phyloP scores from a whole-genome alignment of 2,329 filamentous ascomycete genomes.

The Diaporthe velutina region DNA sequence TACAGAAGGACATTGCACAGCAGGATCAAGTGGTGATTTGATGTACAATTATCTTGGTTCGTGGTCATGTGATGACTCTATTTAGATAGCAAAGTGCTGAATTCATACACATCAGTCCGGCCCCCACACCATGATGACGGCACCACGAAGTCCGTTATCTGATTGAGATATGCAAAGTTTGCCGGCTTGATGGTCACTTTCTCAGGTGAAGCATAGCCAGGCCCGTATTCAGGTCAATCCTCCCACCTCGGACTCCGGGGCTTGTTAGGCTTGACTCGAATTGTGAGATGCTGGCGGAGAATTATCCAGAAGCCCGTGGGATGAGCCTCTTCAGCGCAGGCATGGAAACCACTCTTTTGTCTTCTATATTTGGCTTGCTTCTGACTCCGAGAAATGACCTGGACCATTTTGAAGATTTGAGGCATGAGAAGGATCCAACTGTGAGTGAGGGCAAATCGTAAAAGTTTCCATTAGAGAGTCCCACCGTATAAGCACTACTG shows the following conservation, averaged over 20 bases:
- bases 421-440: no score
- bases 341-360: neutral
- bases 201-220: no score
- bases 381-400: no score
- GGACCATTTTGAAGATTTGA: neutral
- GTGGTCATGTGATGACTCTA: neutral
- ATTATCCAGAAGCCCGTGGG: constrained; percentile 27
- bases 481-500: no score
- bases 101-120: neutral
- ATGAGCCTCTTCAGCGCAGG: constrained; percentile 21
- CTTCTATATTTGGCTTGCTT: neutral
- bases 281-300: constrained; percentile 12
- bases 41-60: neutral
- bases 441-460: no score
- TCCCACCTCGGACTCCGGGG: neutral
- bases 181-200: no score
- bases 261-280: neutral
- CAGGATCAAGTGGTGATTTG: no score
- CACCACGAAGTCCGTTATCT: neutral
- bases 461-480: no score
- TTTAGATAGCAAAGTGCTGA: neutral
- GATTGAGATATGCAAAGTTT: neutral
- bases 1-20: neutral
- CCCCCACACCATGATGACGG: neutral
- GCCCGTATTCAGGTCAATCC: neutral